A percentile compares a stretch with the other conserved stretches of the same genome.
phyloP scores from a whole-genome alignment of 2,329 filamentous ascomycete genomes.

The Tolypocladium guangdongense region DNA sequence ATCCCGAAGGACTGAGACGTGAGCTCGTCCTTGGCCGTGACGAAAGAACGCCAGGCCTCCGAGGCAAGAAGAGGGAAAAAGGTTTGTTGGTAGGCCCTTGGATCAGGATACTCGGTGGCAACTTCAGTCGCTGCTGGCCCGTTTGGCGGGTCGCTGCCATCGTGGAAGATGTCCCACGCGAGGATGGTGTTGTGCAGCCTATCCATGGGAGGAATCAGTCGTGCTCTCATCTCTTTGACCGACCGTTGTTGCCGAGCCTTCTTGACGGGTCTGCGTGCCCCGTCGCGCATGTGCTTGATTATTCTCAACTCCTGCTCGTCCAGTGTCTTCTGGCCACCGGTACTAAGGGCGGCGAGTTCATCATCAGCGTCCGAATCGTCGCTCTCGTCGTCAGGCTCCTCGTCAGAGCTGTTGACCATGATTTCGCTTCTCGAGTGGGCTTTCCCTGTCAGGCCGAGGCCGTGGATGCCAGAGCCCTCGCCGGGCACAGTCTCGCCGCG shows the following conservation, averaged over 20 bases:
- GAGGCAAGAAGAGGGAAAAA: slow-evolving; percentile 85
- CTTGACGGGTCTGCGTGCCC: slow-evolving; percentile 63
- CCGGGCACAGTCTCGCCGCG: slow-evolving; percentile 35
- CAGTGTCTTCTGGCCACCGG: slow-evolving; percentile 35
- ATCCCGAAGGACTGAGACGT: slow-evolving; percentile 74
- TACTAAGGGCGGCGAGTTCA: slow-evolving; percentile 35
- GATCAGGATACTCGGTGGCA: slow-evolving; percentile 64
- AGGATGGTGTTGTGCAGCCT: slow-evolving; percentile 77
- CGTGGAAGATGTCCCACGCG: slow-evolving; percentile 89
- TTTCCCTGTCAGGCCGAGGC: slow-evolving; percentile 63
- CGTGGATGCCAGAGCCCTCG: slow-evolving; percentile 68
- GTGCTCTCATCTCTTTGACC: slow-evolving; percentile 86
- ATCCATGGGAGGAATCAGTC: slow-evolving; percentile 81
- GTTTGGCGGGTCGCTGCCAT: slow-evolving; percentile 74
- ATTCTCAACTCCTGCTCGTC: slow-evolving; percentile 35
- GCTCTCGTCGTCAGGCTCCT: slow-evolving; percentile 60
- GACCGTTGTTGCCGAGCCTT: slow-evolving; percentile 73
- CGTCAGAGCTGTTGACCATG: slow-evolving; percentile 79
- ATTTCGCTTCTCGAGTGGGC: slow-evolving; percentile 77
- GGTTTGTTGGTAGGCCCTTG: slow-evolving; percentile 71
- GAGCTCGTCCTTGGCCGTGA: slow-evolving; percentile 79
- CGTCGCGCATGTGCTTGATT: slow-evolving; percentile 38
- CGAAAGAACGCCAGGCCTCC: slow-evolving; percentile 92
- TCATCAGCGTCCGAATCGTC: slow-evolving; percentile 42
- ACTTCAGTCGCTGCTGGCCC: slow-evolving; percentile 65